Percentiles rank a stretch among this genome's conserved stretches.
These are phyloP conservation scores for Myxozyma udenii DNA, from an alignment of 805 yeast species.

Conservation along the genomic window DNA sequence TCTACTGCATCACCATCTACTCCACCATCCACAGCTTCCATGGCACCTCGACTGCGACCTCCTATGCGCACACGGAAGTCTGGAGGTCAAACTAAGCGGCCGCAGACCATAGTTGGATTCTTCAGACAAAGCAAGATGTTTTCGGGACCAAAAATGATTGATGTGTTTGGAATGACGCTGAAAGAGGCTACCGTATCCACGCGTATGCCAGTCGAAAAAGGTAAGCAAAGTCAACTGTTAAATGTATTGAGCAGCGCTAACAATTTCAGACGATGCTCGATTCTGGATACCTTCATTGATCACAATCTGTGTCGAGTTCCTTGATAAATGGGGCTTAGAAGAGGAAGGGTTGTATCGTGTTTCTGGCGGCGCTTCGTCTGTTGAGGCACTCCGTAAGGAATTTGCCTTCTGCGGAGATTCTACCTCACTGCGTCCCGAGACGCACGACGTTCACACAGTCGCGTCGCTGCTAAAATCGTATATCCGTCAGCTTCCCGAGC, in stretches of 20 bases:
- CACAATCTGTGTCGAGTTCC: constrained; percentile 27
- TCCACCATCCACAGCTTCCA: constrained; percentile 6
- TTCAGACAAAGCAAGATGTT: constrained; percentile 22
- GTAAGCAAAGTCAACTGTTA: constrained; percentile 8
- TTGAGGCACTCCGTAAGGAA: constrained; percentile 29
- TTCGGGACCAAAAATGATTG: constrained; percentile 7
- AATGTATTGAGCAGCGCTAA: too few species aligned
- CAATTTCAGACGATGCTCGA: constrained; percentile 6
- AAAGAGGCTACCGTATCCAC: constrained; percentile 29
- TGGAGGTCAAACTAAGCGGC: constrained; percentile 8
- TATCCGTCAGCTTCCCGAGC: constrained; percentile 35
- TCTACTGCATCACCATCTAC: constrained; percentile 6
- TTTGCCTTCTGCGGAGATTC: constrained; percentile 28
- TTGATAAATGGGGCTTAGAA: constrained; percentile 31
- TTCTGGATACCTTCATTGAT: constrained; percentile 31
- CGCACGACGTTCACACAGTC: constrained; percentile 36
- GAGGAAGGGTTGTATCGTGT: constrained; percentile 38
- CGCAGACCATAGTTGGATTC: constrained; percentile 26
- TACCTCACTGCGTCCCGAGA: constrained; percentile 25
- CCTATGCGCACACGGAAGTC: constrained; percentile 13
- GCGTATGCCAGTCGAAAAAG: constrained; percentile 14
- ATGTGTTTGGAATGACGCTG: constrained; percentile 30
- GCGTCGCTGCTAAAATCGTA: constrained; percentile 36
- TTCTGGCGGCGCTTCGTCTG: constrained; percentile 33
- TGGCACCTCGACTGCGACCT: constrained; percentile 4